Percentiles rank a stretch among this genome's conserved stretches.
Conservation (phyloP, 805 yeast genomes). For the Metschnikowia matae region DNA sequence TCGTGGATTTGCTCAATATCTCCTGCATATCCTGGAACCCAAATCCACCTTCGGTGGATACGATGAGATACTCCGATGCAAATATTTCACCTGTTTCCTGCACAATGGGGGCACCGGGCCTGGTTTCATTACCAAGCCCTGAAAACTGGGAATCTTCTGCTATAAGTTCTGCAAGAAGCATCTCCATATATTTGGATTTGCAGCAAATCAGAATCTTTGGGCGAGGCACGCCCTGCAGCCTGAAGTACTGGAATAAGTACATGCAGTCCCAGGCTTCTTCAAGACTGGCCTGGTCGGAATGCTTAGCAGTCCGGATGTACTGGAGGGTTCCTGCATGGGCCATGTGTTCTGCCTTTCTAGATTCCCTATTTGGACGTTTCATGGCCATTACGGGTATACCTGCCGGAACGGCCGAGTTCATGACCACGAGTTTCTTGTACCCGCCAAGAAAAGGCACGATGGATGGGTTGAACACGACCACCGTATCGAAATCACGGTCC, state of each 20-base stretch:
- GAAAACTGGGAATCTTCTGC: slow-evolving; percentile 13
- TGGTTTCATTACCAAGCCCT: slow-evolving; percentile 16
- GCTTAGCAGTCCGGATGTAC: background rate
- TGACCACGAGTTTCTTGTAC: background rate
- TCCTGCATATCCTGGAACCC: slow-evolving; percentile 2
- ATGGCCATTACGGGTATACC: background rate
- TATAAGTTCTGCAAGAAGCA: slow-evolving; percentile 40
- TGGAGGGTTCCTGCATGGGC: background rate
- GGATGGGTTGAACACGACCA: slow-evolving; percentile 2
- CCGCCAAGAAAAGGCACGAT: slow-evolving; percentile 1
- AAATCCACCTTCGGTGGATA: slow-evolving; percentile 7
- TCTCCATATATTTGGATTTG: slow-evolving; percentile 36
- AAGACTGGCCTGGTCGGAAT: slow-evolving; percentile 7
- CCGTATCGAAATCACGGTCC: slow-evolving; percentile 4
- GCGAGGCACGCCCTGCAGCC: slow-evolving; percentile 39
- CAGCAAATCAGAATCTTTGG: slow-evolving; percentile 39
- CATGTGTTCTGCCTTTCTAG: background rate
- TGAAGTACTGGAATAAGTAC: slow-evolving; percentile 43
- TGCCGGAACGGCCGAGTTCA: background rate
- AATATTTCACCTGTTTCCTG: background rate
- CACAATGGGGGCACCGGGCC: slow-evolving; percentile 12
- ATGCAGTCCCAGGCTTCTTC: slow-evolving; percentile 46
- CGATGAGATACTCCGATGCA: slow-evolving; percentile 10
- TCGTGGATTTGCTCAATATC: slow-evolving; percentile 2
- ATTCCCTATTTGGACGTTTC: too few relatives aligned